phyloP scores from a whole-genome alignment of 345 rosid species.

The Conringia planisiliqua region DNA sequence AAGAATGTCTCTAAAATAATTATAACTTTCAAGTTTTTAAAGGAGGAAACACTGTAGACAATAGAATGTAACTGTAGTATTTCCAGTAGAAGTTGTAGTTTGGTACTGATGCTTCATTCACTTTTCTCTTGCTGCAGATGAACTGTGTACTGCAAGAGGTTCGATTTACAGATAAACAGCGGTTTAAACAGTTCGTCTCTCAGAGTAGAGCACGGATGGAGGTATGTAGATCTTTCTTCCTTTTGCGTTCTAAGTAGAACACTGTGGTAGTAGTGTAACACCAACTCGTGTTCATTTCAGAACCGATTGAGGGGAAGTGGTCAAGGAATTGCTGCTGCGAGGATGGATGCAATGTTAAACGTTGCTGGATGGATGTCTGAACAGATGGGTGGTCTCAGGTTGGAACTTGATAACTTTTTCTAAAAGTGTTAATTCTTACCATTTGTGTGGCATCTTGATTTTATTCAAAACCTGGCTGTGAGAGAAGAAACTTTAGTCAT shows the following conservation, averaged over 20 bases:
- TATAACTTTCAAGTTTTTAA: neutral
- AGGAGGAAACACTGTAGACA: neutral
- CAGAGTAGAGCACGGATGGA: conserved; percentile 98
- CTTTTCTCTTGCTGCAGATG: conserved; percentile 41
- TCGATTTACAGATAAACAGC: conserved; percentile 88
- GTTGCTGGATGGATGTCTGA: conserved; percentile 68
- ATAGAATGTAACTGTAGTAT: neutral
- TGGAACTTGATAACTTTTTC: conserved; percentile 9
- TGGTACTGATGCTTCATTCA: neutral
- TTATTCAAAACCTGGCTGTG: neutral
- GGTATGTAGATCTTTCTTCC: conserved; percentile 42
- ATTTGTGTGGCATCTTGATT: neutral
- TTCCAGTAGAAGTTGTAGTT: neutral
- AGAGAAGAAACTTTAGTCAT: neutral
- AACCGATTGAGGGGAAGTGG: conserved; percentile 92
- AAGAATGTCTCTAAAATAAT: neutral
- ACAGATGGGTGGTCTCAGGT: conserved; percentile 99
- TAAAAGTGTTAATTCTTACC: neutral
- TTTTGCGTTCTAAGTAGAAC: neutral
- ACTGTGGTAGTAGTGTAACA: neutral
- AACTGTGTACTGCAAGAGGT: conserved; percentile 89
- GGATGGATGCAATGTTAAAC: conserved; percentile 91
- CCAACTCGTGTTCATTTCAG: conserved; percentile 36
- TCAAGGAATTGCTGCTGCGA: conserved; percentile 81
- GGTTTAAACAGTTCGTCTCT: conserved; percentile 94